Percentiles rank a stretch among this genome's conserved stretches.
Evolutionary conservation across 176 grass and related monocot species (phyloP).

Genomic region (Oropetium thomaeum): DNA sequence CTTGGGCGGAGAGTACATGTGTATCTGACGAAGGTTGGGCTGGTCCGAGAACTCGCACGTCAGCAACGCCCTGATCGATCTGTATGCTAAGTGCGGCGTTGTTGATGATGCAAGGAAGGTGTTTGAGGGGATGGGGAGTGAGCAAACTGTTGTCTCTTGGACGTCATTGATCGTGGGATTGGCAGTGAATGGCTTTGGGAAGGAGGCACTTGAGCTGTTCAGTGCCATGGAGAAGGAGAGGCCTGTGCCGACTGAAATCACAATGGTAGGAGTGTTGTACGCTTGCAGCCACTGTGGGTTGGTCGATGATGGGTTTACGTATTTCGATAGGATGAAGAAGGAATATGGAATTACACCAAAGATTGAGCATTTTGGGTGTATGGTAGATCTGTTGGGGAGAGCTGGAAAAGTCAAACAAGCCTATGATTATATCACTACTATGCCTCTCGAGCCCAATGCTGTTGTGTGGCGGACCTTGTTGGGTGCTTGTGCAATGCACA

Average conservation of each 20-base stretch:
- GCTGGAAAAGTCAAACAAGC: slow-evolving; percentile 68
- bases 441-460: slow-evolving; percentile 65
- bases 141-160: slow-evolving; percentile 61
- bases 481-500: slow-evolving; percentile 81
- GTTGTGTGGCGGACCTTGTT: slow-evolving; percentile 85
- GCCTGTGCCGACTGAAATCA: slow-evolving; percentile 67
- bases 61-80: slow-evolving; percentile 66
- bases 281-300: slow-evolving; percentile 86
- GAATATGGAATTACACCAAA: slow-evolving; percentile 55
- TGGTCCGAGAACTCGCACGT: slow-evolving; percentile 57
- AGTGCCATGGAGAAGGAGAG: slow-evolving; percentile 58
- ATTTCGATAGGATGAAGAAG: slow-evolving; percentile 71
- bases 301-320: slow-evolving; percentile 71
- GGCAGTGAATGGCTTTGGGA: slow-evolving; percentile 69
- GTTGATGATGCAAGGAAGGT: slow-evolving; percentile 49
- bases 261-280: slow-evolving; percentile 78
- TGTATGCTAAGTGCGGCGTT: slow-evolving; percentile 69
- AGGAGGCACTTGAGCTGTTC: slow-evolving; percentile 69
- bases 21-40: slow-evolving; percentile 50
- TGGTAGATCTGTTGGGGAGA: slow-evolving; percentile 82
- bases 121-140: slow-evolving; percentile 60
- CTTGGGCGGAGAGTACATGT: slow-evolving; percentile 66
- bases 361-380: slow-evolving; percentile 85
- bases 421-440: slow-evolving; percentile 62
- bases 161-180: slow-evolving; percentile 67